Base-by-base conservation (phyloP, 257 asterid species). In the Fraxinus anomala region DNA sequence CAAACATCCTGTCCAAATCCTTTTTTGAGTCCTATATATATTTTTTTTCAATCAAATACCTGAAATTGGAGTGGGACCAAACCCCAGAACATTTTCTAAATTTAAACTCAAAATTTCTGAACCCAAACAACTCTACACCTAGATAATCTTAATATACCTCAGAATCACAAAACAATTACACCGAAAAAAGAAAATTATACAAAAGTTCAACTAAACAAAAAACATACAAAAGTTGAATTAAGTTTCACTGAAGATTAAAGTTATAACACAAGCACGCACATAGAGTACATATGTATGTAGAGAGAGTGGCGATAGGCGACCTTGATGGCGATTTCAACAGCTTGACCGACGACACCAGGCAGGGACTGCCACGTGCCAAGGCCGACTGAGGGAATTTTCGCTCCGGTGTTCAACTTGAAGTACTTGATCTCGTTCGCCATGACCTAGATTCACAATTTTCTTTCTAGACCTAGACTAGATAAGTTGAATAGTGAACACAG, bases 351-450 rank as follows among this genome's bases (percentile, higher is more conserved):
- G 59, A 85, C 79, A 24, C 89, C 90, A 54, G 87, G 80, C 11
- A 70, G 88, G 74, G 96, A 85, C 87, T 82, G 87, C 88, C 88
- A 91, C 31, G 96, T 91, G 76, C 96, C 93, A 40, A 91, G 88
- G 2, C 93, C 96, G 7, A 91, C 85, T 4, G 93, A 78, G 4
- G 96, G 93, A 72, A 91, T 91, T 70, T 81, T 85, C 19, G 87
- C 88, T 76, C 93, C 96, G 69, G 78, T 87, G 80, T 89, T 89
- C 44, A 89, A 82, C 74, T 80, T 80, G 80, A 89, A 89, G 23
- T 24, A 79, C 73, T 74, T 82, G 72, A 87, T 70, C 26, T 78
- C 80, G 23, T 72, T 77, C 85, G 82, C 81, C 92, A 90, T 91
- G 80, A 49, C 21, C 61, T 16, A 17, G 61, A 49, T 49, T 49